Evolutionary conservation across 176 grass and related monocot genomes (phyloP).

Genomic region (Cymbopogon citratus): DNA sequence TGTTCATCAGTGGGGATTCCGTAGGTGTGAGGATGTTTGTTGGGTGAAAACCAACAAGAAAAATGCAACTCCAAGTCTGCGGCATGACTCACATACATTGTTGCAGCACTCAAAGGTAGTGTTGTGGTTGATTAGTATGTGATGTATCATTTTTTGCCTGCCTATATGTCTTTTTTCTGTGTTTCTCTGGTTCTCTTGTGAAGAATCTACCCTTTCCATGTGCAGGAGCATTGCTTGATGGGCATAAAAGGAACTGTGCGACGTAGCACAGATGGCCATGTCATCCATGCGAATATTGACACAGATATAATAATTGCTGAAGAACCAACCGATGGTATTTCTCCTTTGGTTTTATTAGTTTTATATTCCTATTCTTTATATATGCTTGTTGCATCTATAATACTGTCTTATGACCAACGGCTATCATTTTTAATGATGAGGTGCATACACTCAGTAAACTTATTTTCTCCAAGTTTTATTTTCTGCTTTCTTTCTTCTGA

Average conservation of each 20-base stretch:
- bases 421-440: neutral
- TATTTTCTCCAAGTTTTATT: neutral
- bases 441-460: neutral
- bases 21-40: slow-evolving; percentile 94
- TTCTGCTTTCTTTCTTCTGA: neutral
- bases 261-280: slow-evolving; percentile 94
- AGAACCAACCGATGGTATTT: slow-evolving; percentile 79
- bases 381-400: slow-evolving; percentile 9
- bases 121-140: neutral
- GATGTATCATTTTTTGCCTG: neutral
- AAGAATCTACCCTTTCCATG: slow-evolving; percentile 31
- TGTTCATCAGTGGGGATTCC: slow-evolving; percentile 90
- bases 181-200: slow-evolving; percentile 7
- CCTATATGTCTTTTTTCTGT: neutral
- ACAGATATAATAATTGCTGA: slow-evolving; percentile 98
- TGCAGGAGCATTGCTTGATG: slow-evolving; percentile 98
- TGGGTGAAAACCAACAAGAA: slow-evolving; percentile 98
- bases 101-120: slow-evolving; percentile 87
- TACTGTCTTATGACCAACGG: neutral
- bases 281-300: slow-evolving; percentile 98
- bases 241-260: slow-evolving; percentile 99
- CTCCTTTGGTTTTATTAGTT: neutral
- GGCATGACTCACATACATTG: slow-evolving; percentile 86
- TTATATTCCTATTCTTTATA: neutral
- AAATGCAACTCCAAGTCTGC: slow-evolving; percentile 74